A percentile compares a stretch with the other conserved stretches of the same genome.
These are phyloP conservation scores for Volvox carteri DNA, from an alignment of 163 green algal species.

Conservation along the genomic window DNA sequence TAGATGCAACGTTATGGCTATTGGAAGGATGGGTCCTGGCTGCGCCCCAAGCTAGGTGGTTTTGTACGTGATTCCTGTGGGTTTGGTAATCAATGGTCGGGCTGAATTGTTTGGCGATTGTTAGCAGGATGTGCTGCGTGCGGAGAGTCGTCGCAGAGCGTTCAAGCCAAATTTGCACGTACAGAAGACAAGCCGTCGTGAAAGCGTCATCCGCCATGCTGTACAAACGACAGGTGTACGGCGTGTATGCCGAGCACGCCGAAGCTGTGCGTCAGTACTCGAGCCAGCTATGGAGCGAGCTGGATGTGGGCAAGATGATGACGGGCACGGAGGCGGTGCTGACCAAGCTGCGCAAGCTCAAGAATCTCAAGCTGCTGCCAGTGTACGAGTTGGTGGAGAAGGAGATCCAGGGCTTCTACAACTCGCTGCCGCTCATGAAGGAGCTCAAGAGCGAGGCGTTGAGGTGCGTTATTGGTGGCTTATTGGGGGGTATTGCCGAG, in stretches of 20 bases:
- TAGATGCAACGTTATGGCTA: no score
- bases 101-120: no score
- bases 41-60: no score
- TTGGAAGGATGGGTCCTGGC: no score
- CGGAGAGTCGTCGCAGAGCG: no score
- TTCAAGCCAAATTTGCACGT: no score
- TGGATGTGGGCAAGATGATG: constrained; percentile 86
- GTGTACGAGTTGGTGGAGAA: constrained; percentile 80
- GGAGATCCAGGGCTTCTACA: constrained; percentile 84
- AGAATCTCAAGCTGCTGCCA: constrained; percentile 81
- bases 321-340: constrained; percentile 72
- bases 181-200: no score
- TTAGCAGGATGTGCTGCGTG: no score
- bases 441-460: constrained; percentile 88
- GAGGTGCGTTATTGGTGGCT: constrained; percentile 57
- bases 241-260: constrained; percentile 82
- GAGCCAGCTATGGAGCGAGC: constrained; percentile 84
- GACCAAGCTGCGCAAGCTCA: constrained; percentile 76
- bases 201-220: no score
- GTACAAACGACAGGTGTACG: constrained; percentile 84
- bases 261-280: constrained; percentile 77
- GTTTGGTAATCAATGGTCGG: no score
- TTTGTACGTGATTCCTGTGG: no score
- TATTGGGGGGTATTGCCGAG: no score
- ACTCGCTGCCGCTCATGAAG: constrained; percentile 89